These are phyloP conservation scores for Cladosporium phlei DNA, from an alignment of 2,329 filamentous ascomycete species.

Conservation along the genomic window DNA sequence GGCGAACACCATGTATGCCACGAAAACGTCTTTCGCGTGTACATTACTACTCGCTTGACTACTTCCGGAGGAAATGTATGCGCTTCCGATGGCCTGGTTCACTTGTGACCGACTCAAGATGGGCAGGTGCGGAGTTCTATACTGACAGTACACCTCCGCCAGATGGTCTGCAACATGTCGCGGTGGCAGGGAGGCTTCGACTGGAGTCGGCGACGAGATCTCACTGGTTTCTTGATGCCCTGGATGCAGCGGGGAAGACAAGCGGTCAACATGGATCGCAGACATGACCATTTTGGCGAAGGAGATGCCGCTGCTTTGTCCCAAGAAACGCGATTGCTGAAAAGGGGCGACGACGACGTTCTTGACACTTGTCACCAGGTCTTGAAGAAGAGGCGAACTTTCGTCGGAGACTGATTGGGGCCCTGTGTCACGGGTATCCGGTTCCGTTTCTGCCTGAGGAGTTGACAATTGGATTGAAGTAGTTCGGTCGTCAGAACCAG, in stretches of 20 bases:
- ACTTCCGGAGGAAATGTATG: background rate
- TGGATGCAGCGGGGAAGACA: background rate
- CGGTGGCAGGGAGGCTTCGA: constrained; percentile 29
- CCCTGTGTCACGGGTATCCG: no score
- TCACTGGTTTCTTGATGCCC: background rate
- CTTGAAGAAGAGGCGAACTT: background rate
- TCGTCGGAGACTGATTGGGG: background rate
- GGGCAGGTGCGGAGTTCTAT: constrained; percentile 32
- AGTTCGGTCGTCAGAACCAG: no score
- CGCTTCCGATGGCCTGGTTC: constrained; percentile 5
- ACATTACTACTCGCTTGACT: background rate
- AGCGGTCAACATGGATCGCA: constrained; percentile 22
- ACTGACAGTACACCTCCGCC: constrained; percentile 33
- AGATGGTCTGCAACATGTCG: constrained; percentile 33
- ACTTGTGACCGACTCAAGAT: constrained; percentile 29
- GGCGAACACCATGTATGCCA: constrained; percentile 33
- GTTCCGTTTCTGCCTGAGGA: no score
- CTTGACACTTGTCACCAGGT: background rate
- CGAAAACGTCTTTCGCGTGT: constrained; percentile 26
- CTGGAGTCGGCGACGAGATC: constrained; percentile 2
- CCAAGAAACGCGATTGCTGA: constrained; percentile 30
- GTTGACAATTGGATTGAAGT: no score
- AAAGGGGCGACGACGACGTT: constrained; percentile 11
- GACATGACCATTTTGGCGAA: constrained; percentile 34
- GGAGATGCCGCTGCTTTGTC: constrained; percentile 32